Percentiles rank a stretch among this genome's conserved stretches.
Conservation (phyloP, 345 rosid species). For the Carallia pectinifolia region DNA sequence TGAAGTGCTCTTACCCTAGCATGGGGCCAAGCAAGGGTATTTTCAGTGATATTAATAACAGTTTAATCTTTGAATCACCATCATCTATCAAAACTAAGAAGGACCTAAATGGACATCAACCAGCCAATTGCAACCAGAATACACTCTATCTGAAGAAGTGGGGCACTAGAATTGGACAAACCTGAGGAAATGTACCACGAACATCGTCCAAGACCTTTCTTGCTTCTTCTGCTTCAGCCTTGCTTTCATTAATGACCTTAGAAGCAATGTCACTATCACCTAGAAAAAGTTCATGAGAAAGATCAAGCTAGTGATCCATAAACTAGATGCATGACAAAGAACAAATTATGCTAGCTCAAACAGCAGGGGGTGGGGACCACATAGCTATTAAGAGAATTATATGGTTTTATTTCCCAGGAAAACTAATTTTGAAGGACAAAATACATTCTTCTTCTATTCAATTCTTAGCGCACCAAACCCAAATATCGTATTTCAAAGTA, state of each 20-base stretch:
- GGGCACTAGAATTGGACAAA: slow-evolving; percentile 17
- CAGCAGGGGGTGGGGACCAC: no score
- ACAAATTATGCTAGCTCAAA: no score
- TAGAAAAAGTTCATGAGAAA: slow-evolving; percentile 19
- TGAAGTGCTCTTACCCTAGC: no score
- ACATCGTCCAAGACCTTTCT: slow-evolving; percentile 82
- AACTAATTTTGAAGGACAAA: no score
- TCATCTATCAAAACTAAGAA: background rate
- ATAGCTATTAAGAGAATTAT: no score
- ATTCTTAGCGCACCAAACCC: no score
- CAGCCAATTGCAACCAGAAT: slow-evolving; percentile 1
- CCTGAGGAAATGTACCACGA: slow-evolving; percentile 87
- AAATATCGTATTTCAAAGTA: no score
- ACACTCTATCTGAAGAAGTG: background rate
- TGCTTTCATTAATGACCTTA: slow-evolving; percentile 73
- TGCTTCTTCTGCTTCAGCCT: slow-evolving; percentile 81
- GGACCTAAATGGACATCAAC: background rate
- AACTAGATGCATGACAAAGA: background rate
- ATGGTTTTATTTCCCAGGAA: no score
- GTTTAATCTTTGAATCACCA: no score
- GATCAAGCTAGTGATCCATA: slow-evolving; percentile 2
- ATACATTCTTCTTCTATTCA: no score
- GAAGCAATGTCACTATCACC: slow-evolving; percentile 78
- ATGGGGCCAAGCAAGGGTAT: no score
- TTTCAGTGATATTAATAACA: no score